These are phyloP conservation scores for Pythium phragmitis DNA, from an alignment of 352 stramenopile genomes.

Conservation along the genomic window DNA sequence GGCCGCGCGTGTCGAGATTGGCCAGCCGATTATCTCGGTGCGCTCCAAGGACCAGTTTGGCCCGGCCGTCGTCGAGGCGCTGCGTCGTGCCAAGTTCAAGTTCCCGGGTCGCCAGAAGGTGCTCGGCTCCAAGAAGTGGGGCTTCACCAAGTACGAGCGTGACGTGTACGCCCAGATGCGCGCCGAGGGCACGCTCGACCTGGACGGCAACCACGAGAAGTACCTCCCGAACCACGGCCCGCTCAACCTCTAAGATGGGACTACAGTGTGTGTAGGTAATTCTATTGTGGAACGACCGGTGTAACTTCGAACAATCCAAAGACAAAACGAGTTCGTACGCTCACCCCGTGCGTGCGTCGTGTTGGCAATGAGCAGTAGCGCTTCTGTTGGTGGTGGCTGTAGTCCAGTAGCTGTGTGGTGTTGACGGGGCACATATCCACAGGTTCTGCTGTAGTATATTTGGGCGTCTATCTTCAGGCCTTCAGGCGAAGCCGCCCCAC, in stretches of 20 bases:
- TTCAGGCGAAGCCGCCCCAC: too few relatives aligned
- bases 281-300: conserved; percentile 6
- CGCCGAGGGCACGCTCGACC: conserved; percentile 90
- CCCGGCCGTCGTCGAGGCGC: conserved; percentile 94
- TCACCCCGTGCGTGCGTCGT: conserved; percentile 3
- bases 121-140: conserved; percentile 99
- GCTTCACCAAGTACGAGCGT: conserved; percentile 76
- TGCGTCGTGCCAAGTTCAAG: conserved; percentile 99
- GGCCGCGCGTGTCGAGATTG: conserved; percentile 98
- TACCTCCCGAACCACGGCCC: conserved; percentile 90
- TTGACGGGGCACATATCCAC: too few relatives aligned
- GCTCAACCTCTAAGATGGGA: conserved; percentile 47
- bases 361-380: background rate
- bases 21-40: conserved; percentile 98
- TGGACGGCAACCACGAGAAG: conserved; percentile 99
- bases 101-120: conserved; percentile 99
- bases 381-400: background rate
- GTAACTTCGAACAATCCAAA: background rate
- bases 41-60: conserved; percentile 96
- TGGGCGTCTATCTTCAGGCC: too few relatives aligned
- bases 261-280: background rate
- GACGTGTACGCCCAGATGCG: conserved; percentile 97
- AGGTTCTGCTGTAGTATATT: too few relatives aligned
- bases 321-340: conserved; percentile 6
- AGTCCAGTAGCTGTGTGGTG: too few relatives aligned